Evolutionary conservation across 352 stramenopile species (phyloP).

Genomic region (Thraustochytrium striatum): DNA sequence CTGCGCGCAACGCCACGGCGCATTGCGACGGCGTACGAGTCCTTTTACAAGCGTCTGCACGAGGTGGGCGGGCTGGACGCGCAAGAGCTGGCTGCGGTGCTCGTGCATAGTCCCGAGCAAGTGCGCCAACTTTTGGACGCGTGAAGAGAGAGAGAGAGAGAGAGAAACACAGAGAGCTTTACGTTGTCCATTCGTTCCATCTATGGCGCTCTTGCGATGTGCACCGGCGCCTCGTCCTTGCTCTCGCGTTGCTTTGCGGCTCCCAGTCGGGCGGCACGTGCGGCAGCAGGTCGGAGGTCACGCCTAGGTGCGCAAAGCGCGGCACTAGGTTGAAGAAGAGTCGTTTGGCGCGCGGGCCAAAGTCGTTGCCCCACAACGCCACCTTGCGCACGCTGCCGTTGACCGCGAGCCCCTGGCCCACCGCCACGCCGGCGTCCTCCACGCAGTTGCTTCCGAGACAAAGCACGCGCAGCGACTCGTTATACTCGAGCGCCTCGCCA

Average conservation of each 20-base stretch:
- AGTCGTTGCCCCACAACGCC: slow-evolving; percentile 33
- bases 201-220: no score
- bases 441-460: not conserved
- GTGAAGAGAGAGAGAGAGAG: no score
- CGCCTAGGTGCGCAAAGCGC: slow-evolving; percentile 9
- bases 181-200: no score
- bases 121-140: slow-evolving; percentile 38
- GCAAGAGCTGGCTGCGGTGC: slow-evolving; percentile 2
- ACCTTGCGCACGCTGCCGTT: not conserved
- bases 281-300: not conserved
- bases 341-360: not conserved
- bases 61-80: not conserved
- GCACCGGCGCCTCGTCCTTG: no score
- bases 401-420: not conserved
- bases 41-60: slow-evolving; percentile 3
- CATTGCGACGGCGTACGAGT: slow-evolving; percentile 29
- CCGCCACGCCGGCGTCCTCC: not conserved
- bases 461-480: not conserved
- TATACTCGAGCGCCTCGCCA: slow-evolving; percentile 9
- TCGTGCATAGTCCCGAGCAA: slow-evolving; percentile 12
- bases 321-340: slow-evolving; percentile 10
- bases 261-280: slow-evolving; percentile 13
- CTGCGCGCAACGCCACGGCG: slow-evolving; percentile 31
- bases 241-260: no score
- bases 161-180: no score